Conservation (phyloP, 176 grass and related monocot species). For the Carex kokanica region DNA sequence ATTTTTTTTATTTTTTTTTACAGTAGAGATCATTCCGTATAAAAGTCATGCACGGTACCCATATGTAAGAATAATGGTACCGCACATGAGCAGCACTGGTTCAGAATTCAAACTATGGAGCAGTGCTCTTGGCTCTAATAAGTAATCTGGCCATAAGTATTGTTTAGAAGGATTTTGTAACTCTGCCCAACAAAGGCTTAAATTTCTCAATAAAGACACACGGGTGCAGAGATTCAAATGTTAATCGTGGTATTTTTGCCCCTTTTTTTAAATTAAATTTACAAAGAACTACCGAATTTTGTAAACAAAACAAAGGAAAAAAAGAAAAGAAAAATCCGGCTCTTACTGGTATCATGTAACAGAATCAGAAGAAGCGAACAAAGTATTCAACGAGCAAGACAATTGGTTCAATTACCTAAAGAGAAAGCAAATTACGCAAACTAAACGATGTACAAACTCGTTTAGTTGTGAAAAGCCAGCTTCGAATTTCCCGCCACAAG, state of each 20-base stretch:
- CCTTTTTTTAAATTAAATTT: not conserved
- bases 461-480: not conserved
- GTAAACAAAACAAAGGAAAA: not conserved
- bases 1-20: not conserved
- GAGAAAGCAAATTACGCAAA: not conserved
- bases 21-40: not conserved
- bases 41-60: not conserved
- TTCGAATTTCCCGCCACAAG: slow-evolving; percentile 29
- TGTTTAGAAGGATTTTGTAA: not conserved
- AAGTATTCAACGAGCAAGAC: not conserved
- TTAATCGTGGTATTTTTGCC: not conserved
- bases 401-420: not conserved
- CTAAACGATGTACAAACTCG: not conserved
- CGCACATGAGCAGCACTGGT: not conserved
- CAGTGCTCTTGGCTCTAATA: not conserved
- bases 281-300: not conserved
- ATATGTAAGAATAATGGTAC: not conserved
- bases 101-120: not conserved
- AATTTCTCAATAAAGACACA: not conserved
- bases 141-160: not conserved
- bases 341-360: not conserved
- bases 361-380: not conserved
- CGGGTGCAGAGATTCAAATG: not conserved
- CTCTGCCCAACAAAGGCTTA: not conserved
- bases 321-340: not conserved